A percentile compares a stretch with the other conserved stretches of the same genome.
Conservation (phyloP, 1,139 yeast species). For the Kazachstania sp. region DNA sequence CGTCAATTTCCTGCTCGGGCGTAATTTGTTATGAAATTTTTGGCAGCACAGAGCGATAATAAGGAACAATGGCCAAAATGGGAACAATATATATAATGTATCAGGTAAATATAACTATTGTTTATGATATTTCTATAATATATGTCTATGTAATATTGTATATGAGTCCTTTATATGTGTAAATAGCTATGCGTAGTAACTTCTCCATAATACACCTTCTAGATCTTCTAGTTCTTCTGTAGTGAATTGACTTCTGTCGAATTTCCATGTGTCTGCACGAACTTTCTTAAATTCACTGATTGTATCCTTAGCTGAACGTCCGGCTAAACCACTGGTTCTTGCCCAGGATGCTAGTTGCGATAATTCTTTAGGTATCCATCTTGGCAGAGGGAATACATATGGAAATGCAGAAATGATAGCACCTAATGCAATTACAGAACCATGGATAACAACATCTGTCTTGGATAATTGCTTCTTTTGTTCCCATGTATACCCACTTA, state of each 20-base stretch:
- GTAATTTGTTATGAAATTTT: too few species aligned
- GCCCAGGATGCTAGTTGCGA: constrained; percentile 62
- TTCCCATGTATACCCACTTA: constrained; percentile 29
- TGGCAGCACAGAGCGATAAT: too few species aligned
- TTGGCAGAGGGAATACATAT: constrained; percentile 83
- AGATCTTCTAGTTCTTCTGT: constrained; percentile 79
- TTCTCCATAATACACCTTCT: constrained; percentile 91
- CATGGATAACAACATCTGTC: constrained; percentile 57
- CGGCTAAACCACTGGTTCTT: constrained; percentile 62
- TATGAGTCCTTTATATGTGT: not conserved
- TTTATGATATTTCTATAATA: not conserved
- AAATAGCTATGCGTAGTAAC: constrained; percentile 66
- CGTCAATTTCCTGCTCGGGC: too few species aligned
- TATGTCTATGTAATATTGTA: not conserved
- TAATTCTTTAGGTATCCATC: constrained; percentile 75
- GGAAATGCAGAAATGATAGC: constrained; percentile 87
- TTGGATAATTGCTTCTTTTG: constrained; percentile 34
- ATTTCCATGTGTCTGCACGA: constrained; percentile 94
- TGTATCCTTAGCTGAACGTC: constrained; percentile 74
- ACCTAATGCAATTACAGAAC: constrained; percentile 84
- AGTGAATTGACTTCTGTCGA: constrained; percentile 70
- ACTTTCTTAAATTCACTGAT: constrained; percentile 83
- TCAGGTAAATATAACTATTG: too few species aligned
- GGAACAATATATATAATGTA: too few species aligned
- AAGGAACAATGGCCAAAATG: too few species aligned